Conservation (phyloP, 108 stramenopile species). For the Cyclotella choctawhatcheeana region DNA sequence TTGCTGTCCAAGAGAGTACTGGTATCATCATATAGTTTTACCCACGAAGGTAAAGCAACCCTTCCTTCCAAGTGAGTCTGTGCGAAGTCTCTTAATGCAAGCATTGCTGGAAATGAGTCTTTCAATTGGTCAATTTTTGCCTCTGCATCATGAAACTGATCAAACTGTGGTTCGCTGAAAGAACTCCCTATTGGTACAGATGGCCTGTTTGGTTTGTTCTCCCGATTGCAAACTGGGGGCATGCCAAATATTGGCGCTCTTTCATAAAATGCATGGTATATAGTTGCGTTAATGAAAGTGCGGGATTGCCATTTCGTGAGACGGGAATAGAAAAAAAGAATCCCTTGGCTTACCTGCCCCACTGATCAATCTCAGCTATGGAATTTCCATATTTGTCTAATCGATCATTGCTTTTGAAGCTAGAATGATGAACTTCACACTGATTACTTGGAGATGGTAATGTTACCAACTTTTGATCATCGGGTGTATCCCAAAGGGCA, state of each 20-base stretch:
- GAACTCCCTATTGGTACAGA: too few relatives aligned
- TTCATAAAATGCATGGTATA: too few relatives aligned
- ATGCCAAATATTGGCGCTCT: conserved; percentile 39
- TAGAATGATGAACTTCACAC: neutral
- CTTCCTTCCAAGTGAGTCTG: conserved; percentile 18
- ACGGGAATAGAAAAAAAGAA: too few relatives aligned
- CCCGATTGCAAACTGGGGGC: conserved; percentile 5
- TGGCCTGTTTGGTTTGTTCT: neutral
- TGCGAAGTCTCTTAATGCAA: conserved; percentile 33
- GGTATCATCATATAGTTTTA: conserved; percentile 1
- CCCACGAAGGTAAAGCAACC: conserved; percentile 34
- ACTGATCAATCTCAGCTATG: conserved; percentile 12
- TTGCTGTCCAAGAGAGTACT: neutral
- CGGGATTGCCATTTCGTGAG: too few relatives aligned
- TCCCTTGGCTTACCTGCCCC: too few relatives aligned
- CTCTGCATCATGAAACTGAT: conserved; percentile 23
- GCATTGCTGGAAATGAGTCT: conserved; percentile 37
- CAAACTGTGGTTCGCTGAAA: conserved; percentile 9
- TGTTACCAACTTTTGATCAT: conserved; percentile 19
- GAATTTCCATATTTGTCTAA: conserved; percentile 42
- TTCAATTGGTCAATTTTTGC: conserved; percentile 23
- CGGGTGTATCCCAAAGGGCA: conserved; percentile 35
- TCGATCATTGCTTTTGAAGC: neutral
- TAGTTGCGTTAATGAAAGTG: too few relatives aligned
- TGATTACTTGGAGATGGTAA: neutral